phyloP scores from a whole-genome alignment of 1,284 basidiomycete species.

The Melampsora americana region DNA sequence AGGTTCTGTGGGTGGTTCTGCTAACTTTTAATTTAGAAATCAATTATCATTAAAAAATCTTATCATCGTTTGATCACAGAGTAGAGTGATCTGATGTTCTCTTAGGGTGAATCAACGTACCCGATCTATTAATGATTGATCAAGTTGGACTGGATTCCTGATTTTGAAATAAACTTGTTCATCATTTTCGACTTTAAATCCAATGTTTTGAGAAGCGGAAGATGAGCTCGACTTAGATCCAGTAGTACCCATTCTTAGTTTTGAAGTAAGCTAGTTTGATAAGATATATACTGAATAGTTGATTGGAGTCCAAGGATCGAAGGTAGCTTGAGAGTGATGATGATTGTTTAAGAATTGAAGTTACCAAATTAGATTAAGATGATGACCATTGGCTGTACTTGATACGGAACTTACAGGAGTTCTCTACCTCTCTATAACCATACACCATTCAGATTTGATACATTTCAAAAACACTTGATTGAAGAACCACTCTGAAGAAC shows the following conservation, averaged over 20 bases:
- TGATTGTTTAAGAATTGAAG: too few relatives aligned
- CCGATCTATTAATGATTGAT: slow-evolving; percentile 34
- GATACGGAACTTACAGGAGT: too few relatives aligned
- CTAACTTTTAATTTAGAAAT: background rate
- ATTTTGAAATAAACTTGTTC: slow-evolving; percentile 36
- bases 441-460: too few relatives aligned
- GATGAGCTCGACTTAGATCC: background rate
- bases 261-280: too few relatives aligned
- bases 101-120: slow-evolving; percentile 11
- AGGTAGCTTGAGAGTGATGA: too few relatives aligned
- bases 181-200: slow-evolving; percentile 9
- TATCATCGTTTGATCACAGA: background rate
- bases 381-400: too few relatives aligned
- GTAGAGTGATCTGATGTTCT: background rate
- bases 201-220: background rate
- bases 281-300: too few relatives aligned
- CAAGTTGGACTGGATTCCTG: slow-evolving; percentile 23
- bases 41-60: background rate
- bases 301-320: too few relatives aligned
- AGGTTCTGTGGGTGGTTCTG: slow-evolving; percentile 14
- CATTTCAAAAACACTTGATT: too few relatives aligned
- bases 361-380: too few relatives aligned
- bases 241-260: background rate
- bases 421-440: too few relatives aligned
- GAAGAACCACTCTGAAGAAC: too few relatives aligned